Evolutionary conservation across 495 filamentous ascomycete genomes (phyloP), one percentile per base, ranked within the genome.

Genomic region (Trichocladium antarcticum): DNA sequence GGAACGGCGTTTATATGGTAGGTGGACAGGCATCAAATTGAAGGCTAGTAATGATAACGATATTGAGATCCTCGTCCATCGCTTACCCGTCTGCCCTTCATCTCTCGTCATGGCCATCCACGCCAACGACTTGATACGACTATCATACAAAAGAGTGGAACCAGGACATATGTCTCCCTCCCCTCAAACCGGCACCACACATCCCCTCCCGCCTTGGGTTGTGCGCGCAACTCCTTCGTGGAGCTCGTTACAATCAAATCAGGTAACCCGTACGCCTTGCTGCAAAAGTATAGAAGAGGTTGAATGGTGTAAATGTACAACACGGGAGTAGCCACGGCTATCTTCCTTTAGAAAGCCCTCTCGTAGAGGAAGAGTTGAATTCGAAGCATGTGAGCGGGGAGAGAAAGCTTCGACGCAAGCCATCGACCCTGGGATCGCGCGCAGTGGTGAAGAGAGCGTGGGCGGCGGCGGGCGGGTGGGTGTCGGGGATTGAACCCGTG

Each of bases 131-230:
- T 17, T 15, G 6, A 35, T 5, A 14, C 5, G 6, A n/a, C 44
- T 37, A 42, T 52, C 28, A 39, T 54, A 49, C 27, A 40, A 54
- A 42, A 54, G 51, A 54, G 51, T 40, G 51, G 51, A 54, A 54
- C 20, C 17, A 19, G 45, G 35, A 40, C 12, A 34, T 40, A 31
- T 44, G 21, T 47, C 38, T 51, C 6, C 52, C 34, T 35, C 22
- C 40, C 21, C 27, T 4, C 22, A 32, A 32, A 32, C 31, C 5
- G 9, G 12, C 5, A 35, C 29, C 45, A 6, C 21, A n/a, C 9
- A 6, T 8, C 39, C 45, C 24, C 16, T 19, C 38, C 20, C 17
- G 15, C 39, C 20, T 32, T 32, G 39, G 34, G 48, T 50, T 41
- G 45, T 50, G 48, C 38, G 35, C 48, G 24, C 38, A 45, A 44